A percentile compares a stretch with the other conserved stretches of the same genome.
These are phyloP conservation scores for Diaporthe helianthi DNA, from an alignment of 2,329 filamentous ascomycete species.

Conservation along the genomic window DNA sequence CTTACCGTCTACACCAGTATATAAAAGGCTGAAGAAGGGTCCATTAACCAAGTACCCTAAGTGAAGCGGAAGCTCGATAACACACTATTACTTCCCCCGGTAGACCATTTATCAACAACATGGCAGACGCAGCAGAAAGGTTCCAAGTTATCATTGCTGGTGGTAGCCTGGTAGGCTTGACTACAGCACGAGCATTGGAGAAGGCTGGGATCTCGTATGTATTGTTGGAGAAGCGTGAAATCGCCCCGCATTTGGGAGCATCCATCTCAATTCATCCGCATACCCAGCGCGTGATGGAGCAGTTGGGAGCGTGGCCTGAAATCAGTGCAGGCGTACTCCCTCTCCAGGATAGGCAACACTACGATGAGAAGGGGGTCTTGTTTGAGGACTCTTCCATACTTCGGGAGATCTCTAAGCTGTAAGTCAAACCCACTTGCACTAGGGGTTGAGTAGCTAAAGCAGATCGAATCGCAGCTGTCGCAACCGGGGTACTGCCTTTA, in stretches of 20 bases:
- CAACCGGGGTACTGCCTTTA: constrained; percentile 25
- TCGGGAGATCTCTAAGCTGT: constrained; percentile 23
- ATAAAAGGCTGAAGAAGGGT: background rate
- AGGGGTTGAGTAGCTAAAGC: background rate
- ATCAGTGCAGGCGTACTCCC: constrained; percentile 11
- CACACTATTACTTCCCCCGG: background rate
- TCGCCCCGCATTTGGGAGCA: constrained; percentile 36
- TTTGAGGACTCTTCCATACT: constrained; percentile 33
- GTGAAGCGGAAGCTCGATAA: background rate
- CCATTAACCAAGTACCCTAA: background rate
- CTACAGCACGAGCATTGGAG: constrained; percentile 35
- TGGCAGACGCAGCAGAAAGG: background rate
- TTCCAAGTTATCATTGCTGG: constrained; percentile 36
- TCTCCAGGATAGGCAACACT: constrained; percentile 28
- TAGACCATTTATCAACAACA: background rate
- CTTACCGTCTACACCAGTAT: background rate
- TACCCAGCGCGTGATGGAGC: constrained; percentile 30
- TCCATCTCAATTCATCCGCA: constrained; percentile 31
- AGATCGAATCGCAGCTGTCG: background rate
- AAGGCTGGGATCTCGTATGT: constrained; percentile 35
- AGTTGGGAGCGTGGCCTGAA: constrained; percentile 32
- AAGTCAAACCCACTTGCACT: background rate
- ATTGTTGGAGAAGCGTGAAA: constrained; percentile 37
- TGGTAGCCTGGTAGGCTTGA: constrained; percentile 35
- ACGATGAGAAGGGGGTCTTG: constrained; percentile 32